Evolutionary conservation across 1,139 yeast species (phyloP), one percentile per base, ranked within the genome.

Genomic region (Zygotorulaspora mrakii): DNA sequence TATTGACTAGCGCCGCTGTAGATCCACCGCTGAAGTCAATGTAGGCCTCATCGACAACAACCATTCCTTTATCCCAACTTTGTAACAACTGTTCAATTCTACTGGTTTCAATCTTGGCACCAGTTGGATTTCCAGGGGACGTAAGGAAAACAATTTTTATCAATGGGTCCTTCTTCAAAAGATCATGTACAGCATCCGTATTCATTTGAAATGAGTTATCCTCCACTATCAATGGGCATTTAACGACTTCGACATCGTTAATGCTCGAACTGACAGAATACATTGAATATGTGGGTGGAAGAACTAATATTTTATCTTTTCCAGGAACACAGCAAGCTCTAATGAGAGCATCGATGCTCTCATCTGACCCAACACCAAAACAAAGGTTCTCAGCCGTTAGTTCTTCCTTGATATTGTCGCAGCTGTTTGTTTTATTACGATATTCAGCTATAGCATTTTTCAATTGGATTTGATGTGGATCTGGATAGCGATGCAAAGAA

Each of bases 121-220:
- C 96, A 0, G 98, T 91, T 23, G 98, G 98, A 61, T 91, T 91
- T 21, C 98, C 98, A n/a, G 98, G 98, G 1, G 96, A 85, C n/a
- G 97, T 89, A 48, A 89, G 67, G 60, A 87, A 89, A 1, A 83
- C 70, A 44, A 91, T 62, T 55, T 87, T 89, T 52, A 89, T 81
- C 8, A 64, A 41, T 0, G 77, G 62, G 52, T 89, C 96, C 0
- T 57, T 54, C 7, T 62, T 50, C n/a, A 88, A 64, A 1, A 72
- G 65, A n/a, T 67, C 61, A 22, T 73, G 56, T 28, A 89, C 74
- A n/a, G 66, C 69, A 1, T 73, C 77, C 5, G 77, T 67, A 49
- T 82, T 77, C 35, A 85, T 67, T 54, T 82, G 87, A 64, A 87
- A 88, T 17, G 74, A 73, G 8, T 76, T 74, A 39, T 74, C 69